Conservation (phyloP, 495 filamentous ascomycete genomes). For the Penicillium verhagenii region DNA sequence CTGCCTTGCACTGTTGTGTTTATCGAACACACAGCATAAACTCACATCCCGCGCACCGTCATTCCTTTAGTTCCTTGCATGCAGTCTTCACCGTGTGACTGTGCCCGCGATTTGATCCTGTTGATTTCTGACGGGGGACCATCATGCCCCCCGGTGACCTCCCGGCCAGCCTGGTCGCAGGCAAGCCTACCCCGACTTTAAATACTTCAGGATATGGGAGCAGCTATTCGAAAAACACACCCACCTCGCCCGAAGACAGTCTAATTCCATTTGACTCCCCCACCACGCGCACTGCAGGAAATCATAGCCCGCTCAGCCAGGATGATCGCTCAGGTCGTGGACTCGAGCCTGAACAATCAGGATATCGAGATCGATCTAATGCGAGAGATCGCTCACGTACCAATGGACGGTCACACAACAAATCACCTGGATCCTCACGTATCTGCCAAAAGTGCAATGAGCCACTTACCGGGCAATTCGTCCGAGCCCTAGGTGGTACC, state of each 20-base stretch:
- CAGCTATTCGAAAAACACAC: constrained; percentile 41
- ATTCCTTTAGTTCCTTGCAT: constrained; percentile 18
- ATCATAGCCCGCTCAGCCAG: constrained; percentile 31
- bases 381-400: constrained; percentile 45
- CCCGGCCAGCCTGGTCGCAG: constrained; percentile 50
- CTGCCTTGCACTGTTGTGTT: constrained; percentile 1
- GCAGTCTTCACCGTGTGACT: constrained; percentile 12
- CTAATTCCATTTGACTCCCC: constrained; percentile 46
- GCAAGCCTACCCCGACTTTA: constrained; percentile 43
- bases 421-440: constrained; percentile 47
- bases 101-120: constrained; percentile 9
- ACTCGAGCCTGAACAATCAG: constrained; percentile 37
- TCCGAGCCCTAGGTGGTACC: constrained; percentile 85
- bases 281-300: constrained; percentile 31
- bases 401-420: constrained; percentile 42
- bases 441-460: constrained; percentile 88
- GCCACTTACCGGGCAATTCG: constrained; percentile 88
- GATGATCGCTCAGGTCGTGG: constrained; percentile 32
- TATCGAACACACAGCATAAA: not conserved
- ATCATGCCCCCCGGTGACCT: constrained; percentile 48
- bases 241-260: constrained; percentile 47
- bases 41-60: constrained; percentile 2
- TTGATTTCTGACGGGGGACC: constrained; percentile 30
- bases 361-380: constrained; percentile 37
- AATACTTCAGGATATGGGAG: constrained; percentile 42